Percentiles rank a stretch among this genome's conserved stretches.
These are phyloP conservation scores for Cunninghamia lanceolata DNA, from an alignment of 75 land plant species.

Conservation along the genomic window DNA sequence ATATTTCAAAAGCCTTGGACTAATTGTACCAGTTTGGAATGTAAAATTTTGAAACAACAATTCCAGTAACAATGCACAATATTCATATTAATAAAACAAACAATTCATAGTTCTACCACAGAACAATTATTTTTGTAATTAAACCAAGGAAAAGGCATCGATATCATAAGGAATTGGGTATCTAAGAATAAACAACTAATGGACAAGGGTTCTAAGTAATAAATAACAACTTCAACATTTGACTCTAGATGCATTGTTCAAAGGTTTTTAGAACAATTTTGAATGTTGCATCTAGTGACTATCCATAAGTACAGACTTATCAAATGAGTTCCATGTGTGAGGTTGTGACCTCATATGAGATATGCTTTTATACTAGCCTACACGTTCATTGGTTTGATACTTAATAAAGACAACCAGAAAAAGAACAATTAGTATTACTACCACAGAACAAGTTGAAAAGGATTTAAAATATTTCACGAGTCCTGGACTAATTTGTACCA, in stretches of 20 bases:
- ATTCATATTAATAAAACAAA: background rate
- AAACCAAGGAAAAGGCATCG: background rate
- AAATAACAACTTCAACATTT: background rate
- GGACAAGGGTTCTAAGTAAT: background rate
- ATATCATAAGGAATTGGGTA: background rate
- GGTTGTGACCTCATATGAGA: no score
- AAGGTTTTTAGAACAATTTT: background rate
- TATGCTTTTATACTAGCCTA: background rate
- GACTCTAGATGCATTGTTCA: background rate
- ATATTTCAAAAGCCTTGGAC: background rate
- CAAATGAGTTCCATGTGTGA: no score
- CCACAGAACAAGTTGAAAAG: background rate
- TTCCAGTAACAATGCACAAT: background rate
- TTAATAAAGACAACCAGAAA: background rate
- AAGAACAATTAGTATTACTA: background rate
- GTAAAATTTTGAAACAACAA: background rate
- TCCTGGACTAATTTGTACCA: background rate
- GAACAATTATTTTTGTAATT: background rate
- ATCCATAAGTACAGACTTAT: background rate
- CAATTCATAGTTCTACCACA: background rate
- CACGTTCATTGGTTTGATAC: background rate
- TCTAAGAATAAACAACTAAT: background rate
- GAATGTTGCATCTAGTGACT: background rate
- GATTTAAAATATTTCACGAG: background rate
- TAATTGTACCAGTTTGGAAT: background rate